These are phyloP conservation scores for Corylus avellana DNA, from an alignment of 306 rosid species.

Conservation along the genomic window DNA sequence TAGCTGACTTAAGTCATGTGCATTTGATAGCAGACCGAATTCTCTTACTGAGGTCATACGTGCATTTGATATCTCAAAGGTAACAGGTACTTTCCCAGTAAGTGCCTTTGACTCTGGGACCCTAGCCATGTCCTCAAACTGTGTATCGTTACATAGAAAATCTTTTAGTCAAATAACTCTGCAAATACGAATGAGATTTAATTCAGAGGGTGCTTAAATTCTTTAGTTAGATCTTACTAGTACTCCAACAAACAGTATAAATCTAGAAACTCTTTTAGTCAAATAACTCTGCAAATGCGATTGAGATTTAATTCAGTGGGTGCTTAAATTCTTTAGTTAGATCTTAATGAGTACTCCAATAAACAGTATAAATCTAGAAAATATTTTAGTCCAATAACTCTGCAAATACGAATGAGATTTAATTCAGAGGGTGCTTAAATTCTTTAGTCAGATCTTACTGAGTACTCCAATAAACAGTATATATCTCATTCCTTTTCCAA, in stretches of 20 bases:
- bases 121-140: constrained; percentile 68
- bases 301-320: no score
- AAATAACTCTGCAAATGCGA: no score
- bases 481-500: background rate
- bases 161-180: constrained; percentile 39
- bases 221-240: constrained; percentile 18
- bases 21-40: constrained; percentile 32
- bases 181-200: constrained; percentile 38
- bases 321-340: no score
- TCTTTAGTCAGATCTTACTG: no score
- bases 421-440: no score
- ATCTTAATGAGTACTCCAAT: background rate
- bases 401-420: no score
- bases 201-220: constrained; percentile 23
- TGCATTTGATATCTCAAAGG: constrained; percentile 44
- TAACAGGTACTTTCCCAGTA: constrained; percentile 50
- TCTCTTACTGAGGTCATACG: constrained; percentile 37
- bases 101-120: constrained; percentile 62
- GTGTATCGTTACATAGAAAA: constrained; percentile 48
- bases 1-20: constrained; percentile 34
- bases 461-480: background rate
- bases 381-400: no score
- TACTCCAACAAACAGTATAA: constrained; percentile 5
- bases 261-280: no score
- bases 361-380: background rate